These are phyloP conservation scores for Cladosporium colombiae DNA, from an alignment of 2,329 filamentous ascomycete species.

Conservation along the genomic window DNA sequence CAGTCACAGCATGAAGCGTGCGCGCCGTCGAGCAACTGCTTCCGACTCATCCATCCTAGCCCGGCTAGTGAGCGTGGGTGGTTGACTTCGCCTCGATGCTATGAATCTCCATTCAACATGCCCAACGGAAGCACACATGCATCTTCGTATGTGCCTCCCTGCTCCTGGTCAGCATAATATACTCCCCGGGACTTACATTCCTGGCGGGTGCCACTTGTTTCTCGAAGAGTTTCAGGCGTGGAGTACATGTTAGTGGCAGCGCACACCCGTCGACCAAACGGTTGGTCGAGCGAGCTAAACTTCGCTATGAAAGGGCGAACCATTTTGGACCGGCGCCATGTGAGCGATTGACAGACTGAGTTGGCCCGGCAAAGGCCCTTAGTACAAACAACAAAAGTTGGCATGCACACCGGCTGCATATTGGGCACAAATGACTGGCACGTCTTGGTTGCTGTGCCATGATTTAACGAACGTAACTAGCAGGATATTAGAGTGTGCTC, in stretches of 20 bases:
- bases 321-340: background rate
- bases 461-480: background rate
- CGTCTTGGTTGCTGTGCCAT: background rate
- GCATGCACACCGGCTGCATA: background rate
- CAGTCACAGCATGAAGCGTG: background rate
- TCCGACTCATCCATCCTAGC: background rate
- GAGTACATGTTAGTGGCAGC: background rate
- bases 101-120: background rate
- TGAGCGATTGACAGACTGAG: no score
- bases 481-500: background rate
- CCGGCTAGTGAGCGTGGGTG: background rate
- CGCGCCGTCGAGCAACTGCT: background rate
- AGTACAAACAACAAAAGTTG: background rate
- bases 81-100: background rate
- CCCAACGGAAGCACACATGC: background rate
- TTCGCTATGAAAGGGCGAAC: background rate
- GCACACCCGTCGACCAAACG: background rate
- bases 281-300: background rate
- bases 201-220: background rate
- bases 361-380: no score
- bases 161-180: background rate
- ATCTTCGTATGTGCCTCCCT: background rate
- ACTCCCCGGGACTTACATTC: background rate
- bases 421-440: background rate
- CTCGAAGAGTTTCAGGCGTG: background rate